These are phyloP conservation scores for Alternaria sp. DNA, from an alignment of 2,329 filamentous ascomycete species.

Conservation along the genomic window DNA sequence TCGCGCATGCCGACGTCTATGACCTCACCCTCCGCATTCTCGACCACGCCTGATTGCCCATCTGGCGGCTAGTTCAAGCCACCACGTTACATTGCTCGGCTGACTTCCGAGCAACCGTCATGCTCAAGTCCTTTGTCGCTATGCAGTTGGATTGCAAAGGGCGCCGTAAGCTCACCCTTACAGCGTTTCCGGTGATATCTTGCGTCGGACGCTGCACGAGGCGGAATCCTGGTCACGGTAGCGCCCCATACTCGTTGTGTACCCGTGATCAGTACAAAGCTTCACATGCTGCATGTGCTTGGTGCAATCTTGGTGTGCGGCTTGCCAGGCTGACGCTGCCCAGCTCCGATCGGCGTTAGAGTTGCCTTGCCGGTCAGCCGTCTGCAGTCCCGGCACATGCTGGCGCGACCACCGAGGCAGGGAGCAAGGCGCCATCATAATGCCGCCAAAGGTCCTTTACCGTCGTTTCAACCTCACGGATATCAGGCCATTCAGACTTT, in stretches of 20 bases:
- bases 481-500: not conserved
- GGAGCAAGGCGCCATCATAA: constrained; percentile 2
- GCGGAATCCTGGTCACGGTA: not conserved
- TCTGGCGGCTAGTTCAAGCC: constrained; percentile 6
- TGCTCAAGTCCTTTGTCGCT: not conserved
- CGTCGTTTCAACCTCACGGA: not conserved
- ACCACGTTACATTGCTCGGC: constrained; percentile 12
- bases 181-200: not conserved
- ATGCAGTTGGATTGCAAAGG: not conserved
- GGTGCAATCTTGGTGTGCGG: constrained; percentile 6
- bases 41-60: not conserved
- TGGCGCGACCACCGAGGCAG: constrained; percentile 7
- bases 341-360: constrained; percentile 7
- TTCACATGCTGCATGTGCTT: constrained; percentile 1
- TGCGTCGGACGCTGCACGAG: constrained; percentile 2
- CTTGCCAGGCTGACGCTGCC: constrained; percentile 8
- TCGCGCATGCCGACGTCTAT: constrained; percentile 15
- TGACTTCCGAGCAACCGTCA: constrained; percentile 2
- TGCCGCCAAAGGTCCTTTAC: constrained; percentile 4
- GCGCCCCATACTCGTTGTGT: not conserved
- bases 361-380: constrained; percentile 12
- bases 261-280: constrained; percentile 4
- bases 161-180: constrained; percentile 5
- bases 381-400: constrained; percentile 2
- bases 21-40: constrained; percentile 9